These are phyloP conservation scores for Sporothrix pallida DNA, from an alignment of 2,329 filamentous ascomycete genomes.

Conservation along the genomic window DNA sequence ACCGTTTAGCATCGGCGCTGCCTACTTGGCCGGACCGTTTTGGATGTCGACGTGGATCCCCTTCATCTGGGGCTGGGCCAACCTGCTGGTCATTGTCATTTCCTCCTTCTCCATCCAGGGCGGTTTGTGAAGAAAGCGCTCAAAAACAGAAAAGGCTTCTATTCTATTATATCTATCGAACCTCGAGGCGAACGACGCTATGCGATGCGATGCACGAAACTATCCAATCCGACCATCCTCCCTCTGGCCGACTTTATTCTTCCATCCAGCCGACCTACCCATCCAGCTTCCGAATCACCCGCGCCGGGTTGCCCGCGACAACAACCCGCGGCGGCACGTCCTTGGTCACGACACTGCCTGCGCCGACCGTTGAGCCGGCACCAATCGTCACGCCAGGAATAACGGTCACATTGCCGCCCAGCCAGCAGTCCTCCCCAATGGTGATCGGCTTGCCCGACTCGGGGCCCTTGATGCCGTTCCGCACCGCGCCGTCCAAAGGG, in stretches of 20 bases:
- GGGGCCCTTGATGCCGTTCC: slow-evolving; percentile 76
- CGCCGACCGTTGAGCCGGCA: slow-evolving; percentile 73
- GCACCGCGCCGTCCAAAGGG: slow-evolving; percentile 74
- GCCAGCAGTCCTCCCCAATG: slow-evolving; percentile 82
- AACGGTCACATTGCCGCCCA: slow-evolving; percentile 73
- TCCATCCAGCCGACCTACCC: no score
- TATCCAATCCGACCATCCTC: not conserved
- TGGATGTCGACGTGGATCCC: slow-evolving; percentile 95
- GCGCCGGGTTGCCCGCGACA: slow-evolving; percentile 71
- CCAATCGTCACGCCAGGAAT: slow-evolving; percentile 81
- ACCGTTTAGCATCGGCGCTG: slow-evolving; percentile 69
- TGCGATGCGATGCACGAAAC: not conserved
- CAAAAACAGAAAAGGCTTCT: not conserved
- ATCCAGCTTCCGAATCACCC: slow-evolving; percentile 54
- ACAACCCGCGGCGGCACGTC: slow-evolving; percentile 68
- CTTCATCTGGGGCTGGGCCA: slow-evolving; percentile 85
- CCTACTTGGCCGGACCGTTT: slow-evolving; percentile 83
- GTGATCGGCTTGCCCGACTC: slow-evolving; percentile 75
- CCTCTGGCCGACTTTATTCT: slow-evolving; percentile 39
- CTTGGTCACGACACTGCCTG: slow-evolving; percentile 83
- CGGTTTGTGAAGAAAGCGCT: slow-evolving; percentile 63
- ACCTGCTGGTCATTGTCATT: slow-evolving; percentile 79
- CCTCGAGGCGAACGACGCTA: no score
- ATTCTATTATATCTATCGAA: not conserved
- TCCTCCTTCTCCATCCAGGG: slow-evolving; percentile 94